Evolutionary conservation across 208 protist species (phyloP).

Genomic region (Naegleria fowleri): DNA sequence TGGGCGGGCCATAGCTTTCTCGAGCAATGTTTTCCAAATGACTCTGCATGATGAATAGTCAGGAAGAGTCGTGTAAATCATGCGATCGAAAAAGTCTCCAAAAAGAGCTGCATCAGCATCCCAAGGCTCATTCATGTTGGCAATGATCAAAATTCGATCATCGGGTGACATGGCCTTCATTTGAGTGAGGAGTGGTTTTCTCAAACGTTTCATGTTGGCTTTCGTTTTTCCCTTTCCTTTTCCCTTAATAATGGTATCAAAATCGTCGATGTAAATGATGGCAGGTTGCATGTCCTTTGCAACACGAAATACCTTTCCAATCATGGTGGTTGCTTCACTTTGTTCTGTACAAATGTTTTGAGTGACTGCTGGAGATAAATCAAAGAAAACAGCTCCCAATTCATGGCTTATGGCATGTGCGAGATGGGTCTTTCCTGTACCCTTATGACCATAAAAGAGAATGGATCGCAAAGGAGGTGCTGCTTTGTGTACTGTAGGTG

Average conservation of each 20-base stretch:
- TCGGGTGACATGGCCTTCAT: slow-evolving; percentile 56
- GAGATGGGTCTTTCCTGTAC: slow-evolving; percentile 79
- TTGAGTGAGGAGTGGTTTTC: slow-evolving; percentile 72
- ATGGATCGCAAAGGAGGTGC: slow-evolving; percentile 58
- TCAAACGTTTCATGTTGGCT: slow-evolving; percentile 69
- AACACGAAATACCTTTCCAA: slow-evolving; percentile 78
- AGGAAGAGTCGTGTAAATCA: slow-evolving; percentile 65
- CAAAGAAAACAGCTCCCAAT: slow-evolving; percentile 75
- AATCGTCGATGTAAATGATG: slow-evolving; percentile 82
- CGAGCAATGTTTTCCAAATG: slow-evolving; percentile 61
- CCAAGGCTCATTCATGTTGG: slow-evolving; percentile 62
- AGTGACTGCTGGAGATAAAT: slow-evolving; percentile 65
- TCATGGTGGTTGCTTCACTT: slow-evolving; percentile 56
- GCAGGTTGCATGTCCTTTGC: slow-evolving; percentile 73
- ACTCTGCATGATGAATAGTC: slow-evolving; percentile 71
- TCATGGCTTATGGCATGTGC: slow-evolving; percentile 72
- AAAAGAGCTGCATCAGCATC: slow-evolving; percentile 56
- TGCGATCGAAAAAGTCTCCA: slow-evolving; percentile 59
- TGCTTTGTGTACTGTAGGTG: slow-evolving; percentile 75
- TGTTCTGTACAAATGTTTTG: slow-evolving; percentile 36
- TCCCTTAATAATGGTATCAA: slow-evolving; percentile 72
- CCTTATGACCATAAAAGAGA: slow-evolving; percentile 72
- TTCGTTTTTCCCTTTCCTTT: slow-evolving; percentile 48
- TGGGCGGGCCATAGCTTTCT: slow-evolving; percentile 21
- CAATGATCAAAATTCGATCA: slow-evolving; percentile 81